phyloP scores from a whole-genome alignment of 2,329 filamentous ascomycete genomes.

The Botrytis tulipae region DNA sequence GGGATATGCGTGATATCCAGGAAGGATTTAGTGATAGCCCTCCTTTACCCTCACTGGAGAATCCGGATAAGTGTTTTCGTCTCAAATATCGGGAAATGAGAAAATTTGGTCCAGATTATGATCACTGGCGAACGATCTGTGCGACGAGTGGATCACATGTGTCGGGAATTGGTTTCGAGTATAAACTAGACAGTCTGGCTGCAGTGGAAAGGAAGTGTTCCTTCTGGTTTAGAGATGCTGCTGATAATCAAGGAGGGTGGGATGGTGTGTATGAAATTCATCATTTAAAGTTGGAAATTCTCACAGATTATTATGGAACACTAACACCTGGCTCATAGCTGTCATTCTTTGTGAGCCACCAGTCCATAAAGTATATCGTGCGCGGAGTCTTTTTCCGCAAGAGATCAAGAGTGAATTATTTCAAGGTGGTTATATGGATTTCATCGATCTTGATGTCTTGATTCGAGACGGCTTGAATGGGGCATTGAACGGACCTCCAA shows the following conservation, averaged over 20 bases:
- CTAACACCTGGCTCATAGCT: neutral
- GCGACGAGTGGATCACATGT: conserved; percentile 18
- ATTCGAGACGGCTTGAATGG: neutral
- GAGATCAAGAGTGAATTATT: conserved; percentile 1
- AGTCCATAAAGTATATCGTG: neutral
- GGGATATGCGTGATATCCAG: conserved; percentile 1
- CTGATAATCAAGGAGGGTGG: neutral
- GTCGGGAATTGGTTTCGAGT: conserved; percentile 15
- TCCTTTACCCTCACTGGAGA: conserved; percentile 8
- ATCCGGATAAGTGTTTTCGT: conserved; percentile 19
- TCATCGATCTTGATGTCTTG: neutral
- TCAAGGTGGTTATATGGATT: conserved; percentile 12
- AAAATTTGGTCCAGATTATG: conserved; percentile 16
- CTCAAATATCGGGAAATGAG: conserved; percentile 24
- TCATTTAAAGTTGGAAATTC: neutral
- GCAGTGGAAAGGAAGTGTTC: conserved; percentile 14
- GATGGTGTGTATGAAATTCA: conserved; percentile 4
- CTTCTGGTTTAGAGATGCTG: conserved; percentile 10
- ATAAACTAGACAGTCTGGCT: neutral
- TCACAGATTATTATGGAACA: neutral
- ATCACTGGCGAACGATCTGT: conserved; percentile 20
- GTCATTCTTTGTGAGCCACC: conserved; percentile 8
- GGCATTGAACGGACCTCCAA: conserved; percentile 9
- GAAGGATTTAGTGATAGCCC: conserved; percentile 13
- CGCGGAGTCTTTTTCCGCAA: neutral